Evolutionary conservation across 352 stramenopile genomes (phyloP).

Genomic region (Pythium utonaiense): DNA sequence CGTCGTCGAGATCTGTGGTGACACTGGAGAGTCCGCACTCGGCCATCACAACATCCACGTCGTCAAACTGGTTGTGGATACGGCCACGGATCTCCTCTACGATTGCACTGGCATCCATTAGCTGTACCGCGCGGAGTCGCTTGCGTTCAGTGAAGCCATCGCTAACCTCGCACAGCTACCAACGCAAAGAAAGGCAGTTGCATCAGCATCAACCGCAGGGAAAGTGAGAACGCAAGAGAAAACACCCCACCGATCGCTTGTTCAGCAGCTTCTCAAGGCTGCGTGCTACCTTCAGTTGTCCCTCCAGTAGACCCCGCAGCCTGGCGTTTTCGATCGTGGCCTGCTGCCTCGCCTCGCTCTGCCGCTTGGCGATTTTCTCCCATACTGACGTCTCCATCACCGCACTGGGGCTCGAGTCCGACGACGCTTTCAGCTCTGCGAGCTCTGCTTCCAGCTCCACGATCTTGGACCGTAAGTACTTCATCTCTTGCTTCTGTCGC

Average conservation of each 20-base stretch:
- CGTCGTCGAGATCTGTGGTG: not conserved
- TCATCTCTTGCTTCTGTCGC: slow-evolving; percentile 32
- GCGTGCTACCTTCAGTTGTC: slow-evolving; percentile 32
- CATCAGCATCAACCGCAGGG: too few relatives aligned
- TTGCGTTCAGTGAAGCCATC: not conserved
- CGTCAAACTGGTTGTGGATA: not conserved
- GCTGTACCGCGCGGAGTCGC: not conserved
- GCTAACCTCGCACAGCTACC: not conserved
- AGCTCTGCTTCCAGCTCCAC: slow-evolving; percentile 27
- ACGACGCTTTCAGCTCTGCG: not conserved
- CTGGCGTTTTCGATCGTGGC: slow-evolving; percentile 45
- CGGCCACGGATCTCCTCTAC: not conserved
- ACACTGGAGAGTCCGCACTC: not conserved
- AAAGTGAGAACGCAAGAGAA: too few relatives aligned
- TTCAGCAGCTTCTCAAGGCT: slow-evolving; percentile 38
- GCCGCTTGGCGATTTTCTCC: slow-evolving; percentile 37
- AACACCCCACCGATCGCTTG: slow-evolving; percentile 34
- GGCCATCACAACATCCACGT: not conserved
- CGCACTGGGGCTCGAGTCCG: too few relatives aligned
- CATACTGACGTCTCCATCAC: slow-evolving; percentile 12
- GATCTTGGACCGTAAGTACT: slow-evolving; percentile 26
- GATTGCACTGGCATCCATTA: not conserved
- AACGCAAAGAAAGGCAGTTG: not conserved
- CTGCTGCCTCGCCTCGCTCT: slow-evolving; percentile 32
- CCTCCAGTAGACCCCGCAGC: slow-evolving; percentile 38